Percentiles rank a stretch among this genome's conserved stretches.
Conservation (phyloP, 2,329 filamentous ascomycete genomes). For the Neonectria neomacrospora region DNA sequence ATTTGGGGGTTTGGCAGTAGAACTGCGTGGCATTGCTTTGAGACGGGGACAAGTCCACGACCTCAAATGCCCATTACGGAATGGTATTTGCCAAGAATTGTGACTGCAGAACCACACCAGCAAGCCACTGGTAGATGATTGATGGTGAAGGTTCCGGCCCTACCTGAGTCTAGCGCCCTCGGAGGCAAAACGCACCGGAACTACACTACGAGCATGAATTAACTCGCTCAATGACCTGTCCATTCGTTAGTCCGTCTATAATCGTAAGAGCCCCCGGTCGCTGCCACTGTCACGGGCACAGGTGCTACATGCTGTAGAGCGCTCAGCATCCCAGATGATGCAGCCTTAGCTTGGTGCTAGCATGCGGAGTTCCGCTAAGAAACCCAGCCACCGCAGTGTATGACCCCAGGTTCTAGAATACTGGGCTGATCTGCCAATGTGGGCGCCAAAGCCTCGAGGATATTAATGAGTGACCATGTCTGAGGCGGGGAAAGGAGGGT, state of each 20-base stretch:
- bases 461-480: conserved; percentile 1
- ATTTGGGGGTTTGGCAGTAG: neutral
- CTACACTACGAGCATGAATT: no score
- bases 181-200: no score
- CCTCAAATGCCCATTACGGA: neutral
- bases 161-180: neutral
- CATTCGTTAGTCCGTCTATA: no score
- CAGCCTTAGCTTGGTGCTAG: conserved; percentile 3
- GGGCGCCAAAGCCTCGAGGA: conserved; percentile 9
- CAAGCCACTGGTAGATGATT: neutral
- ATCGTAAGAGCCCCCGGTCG: no score
- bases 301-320: neutral
- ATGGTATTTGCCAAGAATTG: neutral
- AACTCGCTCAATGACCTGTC: no score
- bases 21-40: neutral
- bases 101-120: conserved; percentile 1
- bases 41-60: neutral
- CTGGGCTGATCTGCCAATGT: conserved; percentile 21
- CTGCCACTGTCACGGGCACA: neutral
- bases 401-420: conserved; percentile 5
- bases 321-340: neutral
- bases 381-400: neutral
- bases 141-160: neutral
- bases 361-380: neutral
- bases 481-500: neutral